Evolutionary conservation across 2,329 filamentous ascomycete genomes (phyloP).

Genomic region (Sphaerulina musiva): DNA sequence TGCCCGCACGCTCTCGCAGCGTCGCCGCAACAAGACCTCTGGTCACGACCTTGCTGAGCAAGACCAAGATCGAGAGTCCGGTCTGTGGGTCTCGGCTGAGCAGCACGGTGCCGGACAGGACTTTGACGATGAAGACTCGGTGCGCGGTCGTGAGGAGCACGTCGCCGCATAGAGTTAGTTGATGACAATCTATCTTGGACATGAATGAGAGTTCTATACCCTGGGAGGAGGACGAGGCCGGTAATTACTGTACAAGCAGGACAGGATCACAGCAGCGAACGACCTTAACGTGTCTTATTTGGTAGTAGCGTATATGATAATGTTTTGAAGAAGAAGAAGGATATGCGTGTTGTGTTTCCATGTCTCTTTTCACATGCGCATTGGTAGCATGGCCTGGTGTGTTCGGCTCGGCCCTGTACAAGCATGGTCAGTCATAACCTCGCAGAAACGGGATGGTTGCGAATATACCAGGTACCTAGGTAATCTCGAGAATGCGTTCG

Average conservation of each 20-base stretch:
- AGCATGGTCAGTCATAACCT: no score
- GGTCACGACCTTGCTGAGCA: constrained; percentile 77
- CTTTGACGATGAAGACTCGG: constrained; percentile 54
- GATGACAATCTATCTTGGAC: not conserved
- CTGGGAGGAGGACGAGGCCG: constrained; percentile 22
- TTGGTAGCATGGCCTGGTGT: not conserved
- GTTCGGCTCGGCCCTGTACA: no score
- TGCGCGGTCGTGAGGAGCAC: constrained; percentile 45
- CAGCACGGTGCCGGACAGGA: constrained; percentile 56
- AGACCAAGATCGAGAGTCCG: constrained; percentile 66
- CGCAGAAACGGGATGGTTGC: no score
- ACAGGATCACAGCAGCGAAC: constrained; percentile 20
- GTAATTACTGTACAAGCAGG: constrained; percentile 22
- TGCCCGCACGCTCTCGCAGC: constrained; percentile 78
- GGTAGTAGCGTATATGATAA: constrained; percentile 17
- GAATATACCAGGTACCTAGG: no score
- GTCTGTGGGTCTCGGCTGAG: constrained; percentile 71
- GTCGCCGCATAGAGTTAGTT: constrained; percentile 11
- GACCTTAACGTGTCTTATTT: constrained; percentile 19
- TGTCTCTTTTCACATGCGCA: not conserved
- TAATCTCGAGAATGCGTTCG: no score
- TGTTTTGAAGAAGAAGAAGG: constrained; percentile 10
- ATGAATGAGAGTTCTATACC: constrained; percentile 11
- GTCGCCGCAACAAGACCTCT: constrained; percentile 61
- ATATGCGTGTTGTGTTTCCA: not conserved